phyloP scores from a whole-genome alignment of 139 green algal species.

The Mesostigma viride region DNA sequence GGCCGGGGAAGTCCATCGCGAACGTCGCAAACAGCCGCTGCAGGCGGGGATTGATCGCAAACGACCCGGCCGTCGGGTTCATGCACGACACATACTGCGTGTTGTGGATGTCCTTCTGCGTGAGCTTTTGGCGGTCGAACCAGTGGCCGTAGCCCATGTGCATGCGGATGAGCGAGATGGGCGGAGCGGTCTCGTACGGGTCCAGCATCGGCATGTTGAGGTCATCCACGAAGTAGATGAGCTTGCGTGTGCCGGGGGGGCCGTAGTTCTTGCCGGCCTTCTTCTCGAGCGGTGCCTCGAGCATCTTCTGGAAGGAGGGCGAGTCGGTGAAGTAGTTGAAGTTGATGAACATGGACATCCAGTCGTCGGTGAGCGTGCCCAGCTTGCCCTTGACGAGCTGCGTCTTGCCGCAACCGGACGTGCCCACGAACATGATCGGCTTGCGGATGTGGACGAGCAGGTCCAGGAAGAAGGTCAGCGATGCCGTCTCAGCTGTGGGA shows the following conservation, averaged over 20 bases:
- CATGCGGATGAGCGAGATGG: constrained; percentile 78
- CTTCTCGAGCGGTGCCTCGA: constrained; percentile 31
- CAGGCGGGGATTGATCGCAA: constrained; percentile 80
- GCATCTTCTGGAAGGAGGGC: constrained; percentile 47
- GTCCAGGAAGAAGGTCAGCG: constrained; percentile 72
- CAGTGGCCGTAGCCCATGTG: constrained; percentile 76
- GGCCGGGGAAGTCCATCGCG: constrained; percentile 59
- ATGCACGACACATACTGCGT: constrained; percentile 67
- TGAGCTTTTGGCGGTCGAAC: constrained; percentile 80
- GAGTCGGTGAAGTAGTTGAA: constrained; percentile 77
- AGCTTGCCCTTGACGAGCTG: constrained; percentile 71
- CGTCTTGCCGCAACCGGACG: constrained; percentile 76
- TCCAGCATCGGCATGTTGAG: constrained; percentile 83
- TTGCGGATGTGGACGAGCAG: constrained; percentile 63
- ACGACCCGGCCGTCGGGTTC: constrained; percentile 79
- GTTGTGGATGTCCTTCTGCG: constrained; percentile 75
- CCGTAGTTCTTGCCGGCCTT: constrained; percentile 65
- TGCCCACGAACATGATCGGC: constrained; percentile 76
- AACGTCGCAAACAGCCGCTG: constrained; percentile 87
- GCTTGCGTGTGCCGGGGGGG: constrained; percentile 50
- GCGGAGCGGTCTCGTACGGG: constrained; percentile 87
- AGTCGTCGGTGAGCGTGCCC: constrained; percentile 61
- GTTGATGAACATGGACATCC: constrained; percentile 61
- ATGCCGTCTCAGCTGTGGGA: constrained; percentile 71
- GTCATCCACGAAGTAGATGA: constrained; percentile 87